Conservation (phyloP, 2,329 filamentous ascomycete genomes). For the Zymoseptoria tritici region DNA sequence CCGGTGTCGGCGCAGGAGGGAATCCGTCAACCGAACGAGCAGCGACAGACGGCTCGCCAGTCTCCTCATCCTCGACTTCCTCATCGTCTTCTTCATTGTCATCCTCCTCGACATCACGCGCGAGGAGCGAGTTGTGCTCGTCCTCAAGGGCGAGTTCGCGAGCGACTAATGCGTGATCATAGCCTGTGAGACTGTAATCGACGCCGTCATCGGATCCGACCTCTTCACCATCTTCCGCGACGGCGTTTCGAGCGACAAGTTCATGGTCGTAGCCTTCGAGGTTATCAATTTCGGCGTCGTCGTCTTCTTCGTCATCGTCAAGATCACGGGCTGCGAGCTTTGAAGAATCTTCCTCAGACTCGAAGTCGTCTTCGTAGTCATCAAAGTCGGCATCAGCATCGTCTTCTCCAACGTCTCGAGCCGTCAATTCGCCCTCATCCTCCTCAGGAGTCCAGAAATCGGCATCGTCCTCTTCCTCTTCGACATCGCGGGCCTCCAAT, state of each 20-base stretch:
- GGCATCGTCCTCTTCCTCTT: background rate
- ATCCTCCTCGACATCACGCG: background rate
- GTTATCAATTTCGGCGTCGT: background rate
- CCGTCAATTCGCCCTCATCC: background rate
- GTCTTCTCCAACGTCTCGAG: background rate
- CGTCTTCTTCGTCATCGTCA: background rate
- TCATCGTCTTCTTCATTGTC: background rate
- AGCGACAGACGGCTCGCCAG: background rate
- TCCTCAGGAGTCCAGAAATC: background rate
- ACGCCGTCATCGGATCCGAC: background rate
- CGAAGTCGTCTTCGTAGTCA: background rate
- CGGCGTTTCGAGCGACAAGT: background rate
- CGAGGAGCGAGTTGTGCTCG: background rate
- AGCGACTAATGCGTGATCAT: background rate
- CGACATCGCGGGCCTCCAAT: background rate
- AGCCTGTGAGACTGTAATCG: background rate
- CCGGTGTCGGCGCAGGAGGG: background rate
- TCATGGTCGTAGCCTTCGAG: background rate
- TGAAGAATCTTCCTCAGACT: background rate
- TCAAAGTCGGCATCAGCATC: background rate
- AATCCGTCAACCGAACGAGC: background rate
- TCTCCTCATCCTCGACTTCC: background rate
- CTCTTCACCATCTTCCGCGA: background rate
- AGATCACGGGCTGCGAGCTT: background rate
- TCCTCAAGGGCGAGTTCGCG: background rate